Evolutionary conservation across 2,329 filamentous ascomycete species (phyloP), one percentile per base, ranked within the genome.

Genomic region (Fusarium globosum): DNA sequence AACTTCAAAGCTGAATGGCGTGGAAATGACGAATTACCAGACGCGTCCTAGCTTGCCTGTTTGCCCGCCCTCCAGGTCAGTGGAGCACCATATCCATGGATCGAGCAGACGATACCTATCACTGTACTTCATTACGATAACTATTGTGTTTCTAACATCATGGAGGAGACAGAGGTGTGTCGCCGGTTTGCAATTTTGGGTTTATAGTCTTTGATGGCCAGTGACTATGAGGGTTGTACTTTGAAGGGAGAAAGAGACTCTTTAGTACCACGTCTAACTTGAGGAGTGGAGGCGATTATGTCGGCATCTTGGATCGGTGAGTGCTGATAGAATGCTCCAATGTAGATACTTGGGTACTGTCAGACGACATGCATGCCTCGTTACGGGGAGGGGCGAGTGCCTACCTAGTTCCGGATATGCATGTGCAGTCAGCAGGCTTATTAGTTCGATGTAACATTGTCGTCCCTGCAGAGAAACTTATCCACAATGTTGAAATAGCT

Each of bases 21-120:
- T 48, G 33, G 35, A 33, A 36, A 30, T 41, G 36, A 53, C 23
- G 20, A 59, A 30, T 57, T 38, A 61, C 53, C 48, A 41, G 30
- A 59, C 38, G 26, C 59, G 59, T 69, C 42, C 61, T 69, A 61
- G 63, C 65, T 68, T 59, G 49, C 41, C 63, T 59, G 52, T 68
- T 69, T 72, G 69, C 59, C 76, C 74, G 78, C 58, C 51, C 58
- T 74, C 76, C 76, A 68, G 76, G 72, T 72, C 39, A 63, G 42
- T 78, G 76, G 76, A 65, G 68, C 63, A 60, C 41, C 63, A 57
- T 59, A 53, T 46, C 52, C 35, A 59, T 38, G 61, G 72, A 62
- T 64, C 41, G 62, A 65, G 60, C 26, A 48, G 67, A 48, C 53
- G 61, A 52, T 46, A 68, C 58, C 59, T 51, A 68, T 58, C 53